phyloP scores from a whole-genome alignment of 371 early-diverging fungal species.

The Mucor piriformis region DNA sequence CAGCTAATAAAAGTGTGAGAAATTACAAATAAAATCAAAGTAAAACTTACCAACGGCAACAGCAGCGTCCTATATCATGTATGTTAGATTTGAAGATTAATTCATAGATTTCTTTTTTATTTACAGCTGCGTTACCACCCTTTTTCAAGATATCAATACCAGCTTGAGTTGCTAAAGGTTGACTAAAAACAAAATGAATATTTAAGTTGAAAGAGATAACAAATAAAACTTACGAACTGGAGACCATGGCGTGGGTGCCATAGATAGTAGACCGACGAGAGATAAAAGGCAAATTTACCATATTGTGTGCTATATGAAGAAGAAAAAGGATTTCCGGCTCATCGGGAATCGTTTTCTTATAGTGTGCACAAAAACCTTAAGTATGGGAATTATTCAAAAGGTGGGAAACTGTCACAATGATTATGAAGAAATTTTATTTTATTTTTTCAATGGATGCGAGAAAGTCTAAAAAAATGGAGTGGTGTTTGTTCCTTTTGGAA shows the following conservation, averaged over 20 bases:
- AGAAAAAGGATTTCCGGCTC: background rate
- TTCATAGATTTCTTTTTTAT: constrained; percentile 6
- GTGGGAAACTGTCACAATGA: background rate
- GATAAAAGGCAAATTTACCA: constrained; percentile 41
- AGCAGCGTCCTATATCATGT: constrained; percentile 72
- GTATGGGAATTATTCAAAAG: too few relatives aligned
- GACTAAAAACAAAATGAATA: constrained; percentile 45
- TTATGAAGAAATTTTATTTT: background rate
- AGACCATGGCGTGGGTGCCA: constrained; percentile 50
- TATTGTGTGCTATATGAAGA: constrained; percentile 1
- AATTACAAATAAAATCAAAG: constrained; percentile 1
- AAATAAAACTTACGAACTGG: constrained; percentile 38
- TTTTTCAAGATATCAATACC: constrained; percentile 77
- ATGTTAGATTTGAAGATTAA: background rate
- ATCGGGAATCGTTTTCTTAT: background rate
- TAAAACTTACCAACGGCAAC: constrained; percentile 58
- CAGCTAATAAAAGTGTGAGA: constrained; percentile 40
- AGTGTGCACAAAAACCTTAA: too few relatives aligned
- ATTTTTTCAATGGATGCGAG: background rate
- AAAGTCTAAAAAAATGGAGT: background rate
- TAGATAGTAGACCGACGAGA: constrained; percentile 53
- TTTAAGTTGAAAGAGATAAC: background rate
- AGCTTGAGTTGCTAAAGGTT: constrained; percentile 80
- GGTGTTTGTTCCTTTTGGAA: background rate
- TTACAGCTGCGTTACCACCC: constrained; percentile 92